phyloP scores from a whole-genome alignment of 805 yeast genomes.

The Saturnispora diversa region DNA sequence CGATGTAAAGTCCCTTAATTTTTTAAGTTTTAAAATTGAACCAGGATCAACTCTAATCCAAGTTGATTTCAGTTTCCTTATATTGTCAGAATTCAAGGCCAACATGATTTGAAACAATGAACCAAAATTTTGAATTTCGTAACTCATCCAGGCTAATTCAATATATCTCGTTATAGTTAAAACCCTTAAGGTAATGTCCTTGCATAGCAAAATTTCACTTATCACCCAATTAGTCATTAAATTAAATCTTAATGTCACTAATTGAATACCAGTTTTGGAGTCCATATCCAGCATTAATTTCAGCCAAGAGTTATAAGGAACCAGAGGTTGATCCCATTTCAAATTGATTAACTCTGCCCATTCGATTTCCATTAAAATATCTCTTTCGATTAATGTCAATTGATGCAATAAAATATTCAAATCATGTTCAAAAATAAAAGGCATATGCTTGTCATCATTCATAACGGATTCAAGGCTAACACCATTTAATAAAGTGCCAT shows the following conservation, averaged over 20 bases:
- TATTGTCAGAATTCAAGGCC: conserved; percentile 63
- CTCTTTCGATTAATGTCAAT: conserved; percentile 79
- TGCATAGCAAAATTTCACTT: conserved; percentile 75
- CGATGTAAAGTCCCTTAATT: conserved; percentile 61
- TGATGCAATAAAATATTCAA: conserved; percentile 68
- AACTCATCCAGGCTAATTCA: conserved; percentile 74
- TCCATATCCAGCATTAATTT: conserved; percentile 52
- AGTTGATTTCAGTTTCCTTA: conserved; percentile 54
- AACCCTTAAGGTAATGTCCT: conserved; percentile 48
- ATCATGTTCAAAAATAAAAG: conserved; percentile 70
- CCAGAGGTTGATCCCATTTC: conserved; percentile 59
- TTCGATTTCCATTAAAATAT: conserved; percentile 74
- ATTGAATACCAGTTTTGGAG: conserved; percentile 56
- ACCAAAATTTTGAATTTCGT: conserved; percentile 67
- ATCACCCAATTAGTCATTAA: conserved; percentile 86
- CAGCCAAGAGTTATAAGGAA: conserved; percentile 77
- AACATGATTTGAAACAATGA: conserved; percentile 81
- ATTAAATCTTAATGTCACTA: conserved; percentile 80
- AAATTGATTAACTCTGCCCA: conserved; percentile 84
- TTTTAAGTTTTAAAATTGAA: conserved; percentile 59
- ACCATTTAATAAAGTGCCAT: too few species aligned
- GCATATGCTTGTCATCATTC: conserved; percentile 54
- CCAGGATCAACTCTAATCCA: conserved; percentile 71
- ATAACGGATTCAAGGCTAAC: conserved; percentile 34
- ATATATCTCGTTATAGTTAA: conserved; percentile 77